A percentile compares a stretch with the other conserved stretches of the same genome.
phyloP scores from a whole-genome alignment of 2,329 filamentous ascomycete species.

The Colletotrichum australisinense region DNA sequence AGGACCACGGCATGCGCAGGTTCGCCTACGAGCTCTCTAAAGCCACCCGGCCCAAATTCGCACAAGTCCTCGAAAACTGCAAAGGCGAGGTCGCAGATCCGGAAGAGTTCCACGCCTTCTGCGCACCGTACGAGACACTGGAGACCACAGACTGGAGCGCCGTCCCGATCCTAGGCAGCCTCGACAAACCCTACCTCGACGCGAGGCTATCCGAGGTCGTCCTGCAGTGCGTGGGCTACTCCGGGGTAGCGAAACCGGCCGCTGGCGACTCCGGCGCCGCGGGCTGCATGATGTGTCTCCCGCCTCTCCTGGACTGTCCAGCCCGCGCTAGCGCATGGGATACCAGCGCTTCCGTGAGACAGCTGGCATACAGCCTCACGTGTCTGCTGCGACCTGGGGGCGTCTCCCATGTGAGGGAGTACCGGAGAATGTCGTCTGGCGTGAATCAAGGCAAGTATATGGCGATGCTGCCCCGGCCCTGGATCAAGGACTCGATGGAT shows the following conservation, averaged over 20 bases:
- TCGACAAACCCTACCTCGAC: conserved; percentile 42
- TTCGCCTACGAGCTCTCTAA: conserved; percentile 50
- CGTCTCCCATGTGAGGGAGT: conserved; percentile 46
- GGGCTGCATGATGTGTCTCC: conserved; percentile 68
- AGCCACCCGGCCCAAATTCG: conserved; percentile 40
- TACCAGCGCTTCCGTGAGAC: conserved; percentile 60
- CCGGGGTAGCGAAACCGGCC: conserved; percentile 49
- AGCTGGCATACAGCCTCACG: conserved; percentile 64
- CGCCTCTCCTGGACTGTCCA: conserved; percentile 69
- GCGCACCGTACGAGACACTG: conserved; percentile 44
- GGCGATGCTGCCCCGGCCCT: conserved; percentile 9
- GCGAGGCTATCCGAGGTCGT: conserved; percentile 53
- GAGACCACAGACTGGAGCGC: conserved; percentile 28
- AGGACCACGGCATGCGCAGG: conserved; percentile 42
- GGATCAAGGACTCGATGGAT: conserved; percentile 24
- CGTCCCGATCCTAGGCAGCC: conserved; percentile 8
- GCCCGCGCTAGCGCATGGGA: conserved; percentile 68
- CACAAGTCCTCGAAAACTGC: conserved; percentile 36
- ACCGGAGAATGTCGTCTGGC: conserved; percentile 45
- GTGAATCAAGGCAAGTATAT: conserved; percentile 33
- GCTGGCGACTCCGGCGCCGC: conserved; percentile 32
- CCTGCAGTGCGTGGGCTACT: conserved; percentile 43
- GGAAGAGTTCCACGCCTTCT: conserved; percentile 44
- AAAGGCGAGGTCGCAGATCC: conserved; percentile 33
- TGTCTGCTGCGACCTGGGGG: conserved; percentile 35